Conservation (phyloP, 345 rosid species). For the Syzygium jambos region DNA sequence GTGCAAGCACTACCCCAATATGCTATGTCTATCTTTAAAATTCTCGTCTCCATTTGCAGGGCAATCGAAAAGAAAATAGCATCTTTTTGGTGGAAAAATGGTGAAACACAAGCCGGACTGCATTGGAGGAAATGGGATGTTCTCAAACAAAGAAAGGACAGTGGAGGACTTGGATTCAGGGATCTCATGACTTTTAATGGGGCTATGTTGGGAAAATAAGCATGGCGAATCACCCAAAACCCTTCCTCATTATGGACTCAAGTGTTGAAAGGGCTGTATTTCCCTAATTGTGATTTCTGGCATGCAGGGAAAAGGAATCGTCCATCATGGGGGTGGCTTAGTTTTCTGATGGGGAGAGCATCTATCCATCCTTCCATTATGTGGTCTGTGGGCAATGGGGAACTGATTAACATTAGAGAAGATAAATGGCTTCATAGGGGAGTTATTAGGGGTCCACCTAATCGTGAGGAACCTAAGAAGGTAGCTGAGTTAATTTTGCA, state of each 20-base stretch:
- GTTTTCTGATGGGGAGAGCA: no score
- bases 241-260: neutral
- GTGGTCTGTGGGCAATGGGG: rapidly evolving
- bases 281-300: neutral
- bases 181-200: neutral
- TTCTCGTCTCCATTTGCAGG: neutral
- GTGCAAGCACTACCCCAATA: neutral
- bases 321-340: neutral
- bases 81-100: neutral
- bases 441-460: neutral
- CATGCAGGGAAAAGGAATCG: neutral
- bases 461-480: neutral
- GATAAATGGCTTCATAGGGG: neutral
- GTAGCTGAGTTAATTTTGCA: neutral
- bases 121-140: neutral
- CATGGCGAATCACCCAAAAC: neutral
- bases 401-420: neutral
- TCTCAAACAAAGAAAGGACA: neutral
- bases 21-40: neutral
- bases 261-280: no score
- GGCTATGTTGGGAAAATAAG: neutral
- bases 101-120: neutral
- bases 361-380: no score
- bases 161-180: neutral
- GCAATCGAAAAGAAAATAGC: neutral